Base-by-base conservation (phyloP, 1,284 basidiomycete genomes). In the Flammula alnicola region DNA sequence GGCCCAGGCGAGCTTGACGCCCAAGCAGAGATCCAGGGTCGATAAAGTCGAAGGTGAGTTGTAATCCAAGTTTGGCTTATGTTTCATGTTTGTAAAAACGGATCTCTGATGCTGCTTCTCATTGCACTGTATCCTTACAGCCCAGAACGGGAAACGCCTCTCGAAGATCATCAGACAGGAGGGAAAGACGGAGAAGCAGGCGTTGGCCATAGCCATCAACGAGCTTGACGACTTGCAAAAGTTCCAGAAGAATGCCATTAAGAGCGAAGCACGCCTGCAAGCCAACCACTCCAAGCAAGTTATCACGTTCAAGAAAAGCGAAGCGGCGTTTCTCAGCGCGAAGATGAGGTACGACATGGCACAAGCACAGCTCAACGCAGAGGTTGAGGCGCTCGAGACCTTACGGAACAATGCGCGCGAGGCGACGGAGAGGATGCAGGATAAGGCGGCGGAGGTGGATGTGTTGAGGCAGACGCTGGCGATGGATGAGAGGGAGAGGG, bases 361-460 rank as follows among this genome's bases (percentile, higher is more conserved):
- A 0, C 70, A 77, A 49, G 72, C 77, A 0, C 70, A 72, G 43
- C 60, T 83, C 25, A 66, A 60, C 32, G 64, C 75, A 1, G 68
- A 74, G 38, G 72, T 69, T 17, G 76, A 80, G 37, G 61, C 70
- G 2, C 65, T 82, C 7, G 79, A 80, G 27, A 68, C 68, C 1
- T 64, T 74, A 7, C 67, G 76, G 10, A 63, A 69, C 7, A 74
- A 73, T 31, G 77, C 78, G 0, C 65, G 64, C 32, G 72, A 77
- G 44, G 70, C 73, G 2, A 82, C 76, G 1, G 75, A 79, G 52
- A 72, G 67, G 57, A 64, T 82, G 51, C 75, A 77, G 57, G 74
- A 77, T 49, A 83, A 83, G 70, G 70, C 72, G 23, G 67, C 72
- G 37, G 80, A 83, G 63, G 72, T 84, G 0, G 79, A 83, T 49